Conservation (phyloP, 345 rosid species). For the Bruguiera gymnorhiza region DNA sequence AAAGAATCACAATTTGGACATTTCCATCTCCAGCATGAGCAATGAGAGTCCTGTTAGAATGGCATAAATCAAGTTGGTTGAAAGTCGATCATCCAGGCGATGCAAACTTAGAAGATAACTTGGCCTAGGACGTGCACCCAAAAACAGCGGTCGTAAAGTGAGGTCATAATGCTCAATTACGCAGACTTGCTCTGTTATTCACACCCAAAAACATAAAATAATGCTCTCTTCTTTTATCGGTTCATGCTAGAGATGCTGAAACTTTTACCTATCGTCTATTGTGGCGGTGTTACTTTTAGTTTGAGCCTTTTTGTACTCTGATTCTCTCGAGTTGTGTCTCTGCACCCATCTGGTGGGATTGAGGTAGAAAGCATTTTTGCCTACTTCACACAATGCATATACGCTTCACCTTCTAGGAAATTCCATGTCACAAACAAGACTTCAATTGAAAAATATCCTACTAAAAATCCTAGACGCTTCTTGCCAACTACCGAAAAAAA, state of each 20-base stretch:
- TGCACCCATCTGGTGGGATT: neutral
- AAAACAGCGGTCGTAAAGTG: conserved; percentile 28
- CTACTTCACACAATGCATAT: neutral
- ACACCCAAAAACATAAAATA: neutral
- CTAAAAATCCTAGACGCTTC: no score
- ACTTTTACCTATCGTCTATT: no score
- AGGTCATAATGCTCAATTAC: neutral
- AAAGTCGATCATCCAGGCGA: neutral
- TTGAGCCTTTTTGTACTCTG: no score
- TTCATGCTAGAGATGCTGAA: no score
- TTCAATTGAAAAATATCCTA: no score
- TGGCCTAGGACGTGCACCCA: conserved; percentile 35
- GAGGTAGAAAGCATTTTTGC: neutral
- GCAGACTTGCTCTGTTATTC: neutral
- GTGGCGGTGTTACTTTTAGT: no score
- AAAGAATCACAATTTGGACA: conserved; percentile 71
- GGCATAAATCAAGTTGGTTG: neutral
- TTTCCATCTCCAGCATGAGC: conserved; percentile 97
- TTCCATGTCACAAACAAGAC: no score
- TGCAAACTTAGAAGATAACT: neutral
- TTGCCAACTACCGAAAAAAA: no score
- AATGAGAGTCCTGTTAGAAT: conserved; percentile 57
- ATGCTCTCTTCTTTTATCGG: neutral
- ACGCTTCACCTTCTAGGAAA: neutral
- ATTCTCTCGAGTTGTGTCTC: neutral